These are phyloP conservation scores for Samsoniella hepiali DNA, from an alignment of 2,329 filamentous ascomycete species.

Conservation along the genomic window DNA sequence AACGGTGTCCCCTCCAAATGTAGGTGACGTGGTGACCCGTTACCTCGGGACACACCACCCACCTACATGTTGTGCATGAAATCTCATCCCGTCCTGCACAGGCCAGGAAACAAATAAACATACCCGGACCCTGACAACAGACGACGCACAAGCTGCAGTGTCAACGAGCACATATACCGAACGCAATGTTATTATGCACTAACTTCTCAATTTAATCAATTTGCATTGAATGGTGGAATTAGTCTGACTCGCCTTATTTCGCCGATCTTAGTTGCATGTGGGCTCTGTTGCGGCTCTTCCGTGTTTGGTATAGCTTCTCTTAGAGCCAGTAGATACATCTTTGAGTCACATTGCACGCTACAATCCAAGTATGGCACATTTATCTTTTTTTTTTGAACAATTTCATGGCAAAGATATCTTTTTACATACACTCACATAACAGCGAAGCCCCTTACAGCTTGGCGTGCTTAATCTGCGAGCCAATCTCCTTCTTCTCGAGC, in stretches of 20 bases:
- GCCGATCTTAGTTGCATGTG: not conserved
- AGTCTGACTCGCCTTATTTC: not conserved
- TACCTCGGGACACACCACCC: not conserved
- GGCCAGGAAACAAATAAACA: not conserved
- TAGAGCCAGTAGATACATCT: not conserved
- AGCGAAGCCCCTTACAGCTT: conserved; percentile 38
- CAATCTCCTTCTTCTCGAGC: conserved; percentile 45
- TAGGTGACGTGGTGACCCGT: not conserved
- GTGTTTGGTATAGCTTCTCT: no score
- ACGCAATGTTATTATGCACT: not conserved
- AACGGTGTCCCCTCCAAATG: not conserved
- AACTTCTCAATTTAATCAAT: not conserved
- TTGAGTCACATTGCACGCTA: no score
- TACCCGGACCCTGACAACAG: conserved; percentile 2
- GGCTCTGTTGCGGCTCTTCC: no score
- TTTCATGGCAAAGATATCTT: not conserved
- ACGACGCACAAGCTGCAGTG: not conserved
- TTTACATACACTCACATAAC: not conserved
- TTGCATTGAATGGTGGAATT: not conserved
- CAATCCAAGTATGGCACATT: no score
- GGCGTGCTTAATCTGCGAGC: conserved; percentile 47
- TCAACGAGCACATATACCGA: not conserved
- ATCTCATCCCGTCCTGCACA: not conserved
- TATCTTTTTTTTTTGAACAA: not conserved
- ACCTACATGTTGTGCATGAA: not conserved